Conservation (phyloP, 169 alveolate genomes). For the Plasmodium vivax region DNA sequence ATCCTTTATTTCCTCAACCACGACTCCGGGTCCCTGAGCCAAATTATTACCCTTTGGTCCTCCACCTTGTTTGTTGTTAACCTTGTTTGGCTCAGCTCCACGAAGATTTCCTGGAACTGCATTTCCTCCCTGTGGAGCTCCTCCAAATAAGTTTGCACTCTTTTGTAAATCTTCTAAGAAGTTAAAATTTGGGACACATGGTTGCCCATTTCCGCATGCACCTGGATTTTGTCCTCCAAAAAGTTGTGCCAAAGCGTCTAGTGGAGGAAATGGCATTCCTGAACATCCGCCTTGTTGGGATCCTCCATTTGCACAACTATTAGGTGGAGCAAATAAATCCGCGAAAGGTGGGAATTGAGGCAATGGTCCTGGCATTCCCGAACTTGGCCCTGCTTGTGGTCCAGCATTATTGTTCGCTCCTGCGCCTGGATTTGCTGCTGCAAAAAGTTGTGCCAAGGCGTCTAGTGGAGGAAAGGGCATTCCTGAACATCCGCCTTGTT, state of each 20-base stretch:
- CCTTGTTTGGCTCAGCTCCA: neutral
- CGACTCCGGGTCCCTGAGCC: neutral
- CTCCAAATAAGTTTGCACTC: neutral
- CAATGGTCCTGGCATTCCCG: neutral
- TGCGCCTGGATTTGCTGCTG: neutral
- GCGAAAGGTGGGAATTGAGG: neutral
- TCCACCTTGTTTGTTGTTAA: neutral
- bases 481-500: too few relatives aligned
- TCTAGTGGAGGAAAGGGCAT: too few relatives aligned
- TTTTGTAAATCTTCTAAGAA: conserved; percentile 1
- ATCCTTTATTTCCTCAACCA: neutral
- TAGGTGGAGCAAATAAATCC: too few relatives aligned
- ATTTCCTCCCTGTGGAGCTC: neutral
- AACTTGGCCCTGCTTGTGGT: neutral
- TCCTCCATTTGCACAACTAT: too few relatives aligned
- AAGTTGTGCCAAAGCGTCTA: neutral
- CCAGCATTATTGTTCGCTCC: neutral
- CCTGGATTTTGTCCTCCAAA: neutral
- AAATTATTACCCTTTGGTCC: neutral
- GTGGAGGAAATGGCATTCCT: too few relatives aligned
- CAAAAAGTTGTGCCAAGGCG: neutral
- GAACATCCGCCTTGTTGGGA: too few relatives aligned
- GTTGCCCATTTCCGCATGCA: neutral
- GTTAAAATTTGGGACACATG: neutral
- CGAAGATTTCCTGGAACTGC: neutral